Percentiles rank a stretch among this genome's conserved stretches.
Conservation (phyloP, 106 monocot species). For the Phalaenopsis equestris region DNA sequence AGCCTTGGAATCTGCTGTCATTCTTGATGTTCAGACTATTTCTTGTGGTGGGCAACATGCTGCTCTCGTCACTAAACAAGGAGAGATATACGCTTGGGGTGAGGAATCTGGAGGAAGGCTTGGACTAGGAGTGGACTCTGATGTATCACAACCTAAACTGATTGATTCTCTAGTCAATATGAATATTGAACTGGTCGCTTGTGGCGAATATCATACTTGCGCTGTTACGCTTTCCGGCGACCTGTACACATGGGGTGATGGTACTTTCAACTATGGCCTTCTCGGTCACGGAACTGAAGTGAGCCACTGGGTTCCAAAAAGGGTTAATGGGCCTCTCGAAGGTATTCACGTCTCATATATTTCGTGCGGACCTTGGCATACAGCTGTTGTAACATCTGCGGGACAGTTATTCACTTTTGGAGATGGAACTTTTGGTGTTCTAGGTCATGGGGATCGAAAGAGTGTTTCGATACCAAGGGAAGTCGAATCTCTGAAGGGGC, state of each 20-base stretch:
- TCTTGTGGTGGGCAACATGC: conserved; percentile 84
- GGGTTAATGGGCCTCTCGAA: conserved; percentile 62
- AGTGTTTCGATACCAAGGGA: conserved; percentile 58
- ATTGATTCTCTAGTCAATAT: conserved; percentile 68
- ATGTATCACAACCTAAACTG: conserved; percentile 86
- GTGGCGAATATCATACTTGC: conserved; percentile 77
- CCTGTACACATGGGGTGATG: conserved; percentile 78
- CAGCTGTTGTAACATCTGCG: conserved; percentile 66
- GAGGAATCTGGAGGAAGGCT: conserved; percentile 95
- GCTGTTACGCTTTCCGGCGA: conserved; percentile 78
- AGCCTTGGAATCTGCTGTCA: conserved; percentile 84
- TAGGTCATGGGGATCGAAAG: conserved; percentile 69
- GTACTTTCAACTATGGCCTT: conserved; percentile 56
- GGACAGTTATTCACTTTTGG: conserved; percentile 78
- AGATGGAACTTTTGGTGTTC: conserved; percentile 84
- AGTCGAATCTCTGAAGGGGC: conserved; percentile 64
- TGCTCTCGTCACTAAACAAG: conserved; percentile 89
- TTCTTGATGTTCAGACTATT: conserved; percentile 91
- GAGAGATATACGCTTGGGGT: conserved; percentile 93
- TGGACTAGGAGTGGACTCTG: conserved; percentile 87
- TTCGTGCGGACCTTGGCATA: conserved; percentile 84
- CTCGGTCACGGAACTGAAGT: conserved; percentile 68
- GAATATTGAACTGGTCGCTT: conserved; percentile 90
- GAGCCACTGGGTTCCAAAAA: conserved; percentile 67
- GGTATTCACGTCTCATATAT: conserved; percentile 69